Percentiles rank a stretch among this genome's conserved stretches.
Evolutionary conservation across 2,329 filamentous ascomycete species (phyloP).

Genomic region (Stagonosporopsis chrysanthemi): DNA sequence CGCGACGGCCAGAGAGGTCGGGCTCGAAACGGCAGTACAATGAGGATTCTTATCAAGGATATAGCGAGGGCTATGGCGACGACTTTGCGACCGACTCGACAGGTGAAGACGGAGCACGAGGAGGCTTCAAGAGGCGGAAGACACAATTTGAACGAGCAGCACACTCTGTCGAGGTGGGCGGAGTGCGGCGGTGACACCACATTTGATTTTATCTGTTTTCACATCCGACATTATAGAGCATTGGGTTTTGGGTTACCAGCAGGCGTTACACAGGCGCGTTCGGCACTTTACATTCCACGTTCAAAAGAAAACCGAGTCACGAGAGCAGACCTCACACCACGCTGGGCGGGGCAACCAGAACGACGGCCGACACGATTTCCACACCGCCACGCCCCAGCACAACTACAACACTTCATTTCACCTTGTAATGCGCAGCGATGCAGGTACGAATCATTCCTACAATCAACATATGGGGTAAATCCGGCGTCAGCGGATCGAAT

Average conservation of each 20-base stretch:
- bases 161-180: conserved; percentile 47
- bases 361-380: conserved; percentile 2
- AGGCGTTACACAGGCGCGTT: conserved; percentile 17
- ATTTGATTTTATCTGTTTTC: conserved; percentile 7
- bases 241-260: conserved; percentile 11
- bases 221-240: conserved; percentile 19
- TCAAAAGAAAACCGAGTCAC: conserved; percentile 15
- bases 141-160: conserved; percentile 46
- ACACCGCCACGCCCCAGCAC: conserved; percentile 1
- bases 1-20: conserved; percentile 67
- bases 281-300: conserved; percentile 6
- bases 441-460: conserved; percentile 23
- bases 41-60: conserved; percentile 77
- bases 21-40: conserved; percentile 79
- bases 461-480: conserved; percentile 20
- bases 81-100: conserved; percentile 74
- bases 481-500: conserved; percentile 7
- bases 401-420: conserved; percentile 4
- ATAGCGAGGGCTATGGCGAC: conserved; percentile 74
- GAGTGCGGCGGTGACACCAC: conserved; percentile 41
- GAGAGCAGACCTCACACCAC: conserved; percentile 11
- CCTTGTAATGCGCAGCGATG: conserved; percentile 20
- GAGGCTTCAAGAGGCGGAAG: conserved; percentile 45
- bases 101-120: conserved; percentile 66
- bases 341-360: conserved; percentile 5